Conservation (phyloP, 2,329 filamentous ascomycete genomes). For the Trichoderma aggressivum region DNA sequence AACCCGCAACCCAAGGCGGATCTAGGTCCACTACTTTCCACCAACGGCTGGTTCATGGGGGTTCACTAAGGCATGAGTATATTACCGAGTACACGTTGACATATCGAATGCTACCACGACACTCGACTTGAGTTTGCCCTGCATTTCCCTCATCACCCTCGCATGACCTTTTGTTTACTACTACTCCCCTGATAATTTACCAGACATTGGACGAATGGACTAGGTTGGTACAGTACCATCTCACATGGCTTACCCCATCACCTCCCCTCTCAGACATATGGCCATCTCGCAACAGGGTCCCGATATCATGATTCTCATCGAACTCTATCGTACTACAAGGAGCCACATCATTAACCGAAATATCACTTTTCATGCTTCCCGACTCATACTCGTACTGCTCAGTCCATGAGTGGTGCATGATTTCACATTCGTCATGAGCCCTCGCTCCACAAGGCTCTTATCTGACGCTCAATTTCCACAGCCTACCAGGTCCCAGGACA, state of each 20-base stretch:
- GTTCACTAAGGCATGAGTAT: not conserved
- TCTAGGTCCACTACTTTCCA: slow-evolving; percentile 4
- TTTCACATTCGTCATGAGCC: not conserved
- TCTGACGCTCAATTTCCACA: not conserved
- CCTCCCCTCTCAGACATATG: not conserved
- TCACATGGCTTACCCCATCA: not conserved
- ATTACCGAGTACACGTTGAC: not conserved
- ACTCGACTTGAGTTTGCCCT: not conserved
- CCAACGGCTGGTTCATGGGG: not conserved
- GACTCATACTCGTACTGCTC: not conserved
- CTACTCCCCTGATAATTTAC: not conserved
- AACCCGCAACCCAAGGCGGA: not conserved
- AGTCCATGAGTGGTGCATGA: not conserved
- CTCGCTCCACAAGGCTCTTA: not conserved
- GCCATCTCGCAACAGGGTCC: not conserved
- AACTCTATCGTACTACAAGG: not conserved
- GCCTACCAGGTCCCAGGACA: not conserved
- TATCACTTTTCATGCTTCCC: not conserved
- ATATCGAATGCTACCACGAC: not conserved
- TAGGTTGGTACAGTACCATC: not conserved
- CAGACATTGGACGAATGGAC: not conserved
- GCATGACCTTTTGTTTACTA: not conserved
- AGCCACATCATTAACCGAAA: not conserved
- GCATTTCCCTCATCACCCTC: not conserved
- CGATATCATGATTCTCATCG: not conserved